Conservation (phyloP, 2,329 filamentous ascomycete genomes). For the Madurella mycetomatis region DNA sequence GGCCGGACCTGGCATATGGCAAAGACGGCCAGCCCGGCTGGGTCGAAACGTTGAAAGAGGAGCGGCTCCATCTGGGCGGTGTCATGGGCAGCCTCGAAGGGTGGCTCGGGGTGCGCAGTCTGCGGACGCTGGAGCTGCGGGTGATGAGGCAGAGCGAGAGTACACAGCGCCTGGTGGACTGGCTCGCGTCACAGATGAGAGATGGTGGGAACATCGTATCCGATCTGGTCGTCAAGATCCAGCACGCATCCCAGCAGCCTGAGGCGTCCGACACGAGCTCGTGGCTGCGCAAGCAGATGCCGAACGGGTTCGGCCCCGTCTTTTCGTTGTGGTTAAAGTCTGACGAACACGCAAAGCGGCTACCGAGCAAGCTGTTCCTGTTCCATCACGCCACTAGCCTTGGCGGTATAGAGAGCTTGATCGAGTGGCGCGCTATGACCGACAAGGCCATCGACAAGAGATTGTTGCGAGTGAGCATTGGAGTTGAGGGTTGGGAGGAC, state of each 20-base stretch:
- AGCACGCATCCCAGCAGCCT: constrained; percentile 75
- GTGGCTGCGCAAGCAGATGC: constrained; percentile 88
- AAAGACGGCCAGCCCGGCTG: constrained; percentile 35
- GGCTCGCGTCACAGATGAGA: constrained; percentile 55
- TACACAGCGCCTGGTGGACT: constrained; percentile 64
- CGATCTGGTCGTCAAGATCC: constrained; percentile 24
- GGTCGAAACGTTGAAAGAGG: constrained; percentile 56
- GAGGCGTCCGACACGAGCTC: constrained; percentile 52
- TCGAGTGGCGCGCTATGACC: constrained; percentile 93
- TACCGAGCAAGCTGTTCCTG: constrained; percentile 74
- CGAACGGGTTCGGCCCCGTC: constrained; percentile 81
- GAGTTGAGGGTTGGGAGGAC: constrained; percentile 83
- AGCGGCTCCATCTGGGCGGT: constrained; percentile 72
- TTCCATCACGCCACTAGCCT: constrained; percentile 95
- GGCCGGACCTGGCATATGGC: constrained; percentile 42
- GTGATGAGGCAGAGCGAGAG: constrained; percentile 72
- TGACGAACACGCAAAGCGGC: constrained; percentile 54
- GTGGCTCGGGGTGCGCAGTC: constrained; percentile 83
- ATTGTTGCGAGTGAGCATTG: constrained; percentile 77
- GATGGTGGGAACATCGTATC: constrained; percentile 24
- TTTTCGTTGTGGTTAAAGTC: constrained; percentile 69
- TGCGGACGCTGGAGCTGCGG: constrained; percentile 80
- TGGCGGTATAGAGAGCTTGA: constrained; percentile 89
- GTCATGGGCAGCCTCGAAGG: constrained; percentile 88
- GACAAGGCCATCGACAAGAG: constrained; percentile 67